Evolutionary conservation across 441 rosid genomes (phyloP).

Genomic region (Eruca vesicaria): DNA sequence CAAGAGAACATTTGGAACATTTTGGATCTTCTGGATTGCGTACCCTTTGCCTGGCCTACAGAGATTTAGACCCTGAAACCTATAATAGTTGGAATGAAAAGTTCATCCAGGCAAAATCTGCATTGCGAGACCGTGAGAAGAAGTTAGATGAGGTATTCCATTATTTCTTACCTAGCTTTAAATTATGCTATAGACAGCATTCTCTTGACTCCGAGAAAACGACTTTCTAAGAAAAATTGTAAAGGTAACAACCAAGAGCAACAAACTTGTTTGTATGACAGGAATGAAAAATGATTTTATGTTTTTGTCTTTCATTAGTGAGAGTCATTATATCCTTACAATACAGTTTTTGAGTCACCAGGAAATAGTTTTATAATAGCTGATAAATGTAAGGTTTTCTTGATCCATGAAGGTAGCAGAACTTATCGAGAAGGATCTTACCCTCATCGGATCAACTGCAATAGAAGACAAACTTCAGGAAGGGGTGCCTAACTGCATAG

Average conservation of each 20-base stretch:
- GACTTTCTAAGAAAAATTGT: constrained; percentile 58
- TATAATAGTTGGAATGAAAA: constrained; percentile 99
- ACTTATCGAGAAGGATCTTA: constrained; percentile 88
- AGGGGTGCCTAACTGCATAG: constrained; percentile 97
- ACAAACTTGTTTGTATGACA: not conserved
- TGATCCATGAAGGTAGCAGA: constrained; percentile 79
- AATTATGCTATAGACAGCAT: constrained; percentile 31
- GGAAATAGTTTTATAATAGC: constrained; percentile 9
- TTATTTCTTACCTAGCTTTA: not conserved
- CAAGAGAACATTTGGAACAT: constrained; percentile 87
- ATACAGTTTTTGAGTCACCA: constrained; percentile 3
- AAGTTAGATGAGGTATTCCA: constrained; percentile 90
- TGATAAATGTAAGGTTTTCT: constrained; percentile 13
- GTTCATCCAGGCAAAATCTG: constrained; percentile 95
- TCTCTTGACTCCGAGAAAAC: constrained; percentile 67
- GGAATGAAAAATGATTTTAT: not conserved
- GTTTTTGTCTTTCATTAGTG: not conserved
- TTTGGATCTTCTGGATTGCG: constrained; percentile 98
- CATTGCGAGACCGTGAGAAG: constrained; percentile 96
- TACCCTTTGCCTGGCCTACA: constrained; percentile 97
- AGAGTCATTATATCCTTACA: not conserved
- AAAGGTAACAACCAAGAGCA: constrained; percentile 65
- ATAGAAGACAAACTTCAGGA: constrained; percentile 99
- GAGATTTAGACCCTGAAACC: constrained; percentile 68
- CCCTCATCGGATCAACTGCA: constrained; percentile 95